Evolutionary conservation across 345 rosid genomes (phyloP), one percentile per base, ranked within the genome.

Genomic region (Salix udensis): DNA sequence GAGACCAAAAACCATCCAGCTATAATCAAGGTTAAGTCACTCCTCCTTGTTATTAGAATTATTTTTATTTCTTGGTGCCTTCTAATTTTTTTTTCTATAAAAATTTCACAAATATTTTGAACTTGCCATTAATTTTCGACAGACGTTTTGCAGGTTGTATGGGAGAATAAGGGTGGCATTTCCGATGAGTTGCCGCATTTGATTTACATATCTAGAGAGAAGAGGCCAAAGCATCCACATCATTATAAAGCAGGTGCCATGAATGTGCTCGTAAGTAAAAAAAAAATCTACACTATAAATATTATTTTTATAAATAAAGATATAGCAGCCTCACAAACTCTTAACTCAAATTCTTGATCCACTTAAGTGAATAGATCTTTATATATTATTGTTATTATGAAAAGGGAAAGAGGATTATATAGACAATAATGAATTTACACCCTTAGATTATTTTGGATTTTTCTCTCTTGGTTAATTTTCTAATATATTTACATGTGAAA

Each of bases 201-300:
- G 70, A 77, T 90, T 4, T 92, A 90, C 74, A 68, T 92, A 40
- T 87, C 98, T 0, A 83, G 97, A 72, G 96, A 92, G 82, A 90
- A 92, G 83, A 80, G 79, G 21, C 84, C 88, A 24, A 79, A 85
- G 67, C 82, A 87, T 40, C 60, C 82, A 2, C 97, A 94, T 72
- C 85, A 87, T 69, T 87, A 85, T 84, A 94, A 90, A 79, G 94
- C 92, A 1, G 93, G 95, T 26, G 97, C 97, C 61, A 89, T 92
- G 98, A 94, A 94, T 71, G 88, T 86, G 8, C 78, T 90, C 26
- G 97, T 91, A 82, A 78, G 83, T 75, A 3, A 2, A 10, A 40
- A 42, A 11, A 26, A 24, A 24, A 24, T 24, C 26, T 24, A 24
- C 26, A 24, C 26, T 24, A 26, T 23, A 4, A 26, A 23, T 42